Percentiles rank a stretch among this genome's conserved stretches.
phyloP scores from a whole-genome alignment of 2,329 filamentous ascomycete genomes.

The Emmonsiellopsis sp. region DNA sequence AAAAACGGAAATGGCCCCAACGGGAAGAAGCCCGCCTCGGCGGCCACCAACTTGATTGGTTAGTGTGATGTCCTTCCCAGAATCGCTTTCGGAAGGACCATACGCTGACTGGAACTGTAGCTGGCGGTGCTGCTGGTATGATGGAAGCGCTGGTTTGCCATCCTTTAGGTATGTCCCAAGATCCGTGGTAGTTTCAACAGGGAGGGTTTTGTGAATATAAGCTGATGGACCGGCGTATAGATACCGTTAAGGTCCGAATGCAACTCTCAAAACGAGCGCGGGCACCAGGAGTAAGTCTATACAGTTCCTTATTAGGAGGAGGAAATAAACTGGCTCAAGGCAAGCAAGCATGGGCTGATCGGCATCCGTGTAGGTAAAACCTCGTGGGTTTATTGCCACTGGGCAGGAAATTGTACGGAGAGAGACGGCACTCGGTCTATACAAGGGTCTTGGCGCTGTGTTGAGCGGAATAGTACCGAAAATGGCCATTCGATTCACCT shows the following conservation, averaged over 20 bases:
- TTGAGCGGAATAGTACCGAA: conserved; percentile 95
- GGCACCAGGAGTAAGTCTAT: conserved; percentile 58
- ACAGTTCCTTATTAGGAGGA: not conserved
- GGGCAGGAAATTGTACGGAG: conserved; percentile 77
- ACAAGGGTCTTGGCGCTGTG: conserved; percentile 97
- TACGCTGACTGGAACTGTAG: conserved; percentile 38
- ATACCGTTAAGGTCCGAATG: conserved; percentile 99
- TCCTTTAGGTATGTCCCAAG: conserved; percentile 60
- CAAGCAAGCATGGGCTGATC: not conserved
- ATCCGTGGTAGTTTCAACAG: not conserved
- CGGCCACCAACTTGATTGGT: conserved; percentile 87
- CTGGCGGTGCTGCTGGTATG: conserved; percentile 95
- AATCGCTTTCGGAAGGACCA: conserved; percentile 6
- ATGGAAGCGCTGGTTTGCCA: conserved; percentile 97
- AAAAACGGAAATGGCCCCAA: conserved; percentile 38
- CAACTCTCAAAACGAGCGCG: conserved; percentile 83
- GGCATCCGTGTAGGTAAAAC: conserved; percentile 44
- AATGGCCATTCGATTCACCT: conserved; percentile 98
- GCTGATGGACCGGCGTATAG: conserved; percentile 34
- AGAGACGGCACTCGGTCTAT: conserved; percentile 85
- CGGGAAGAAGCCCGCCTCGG: conserved; percentile 69
- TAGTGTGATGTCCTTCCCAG: conserved; percentile 25
- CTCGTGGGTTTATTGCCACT: conserved; percentile 78
- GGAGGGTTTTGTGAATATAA: not conserved
- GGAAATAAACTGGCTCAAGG: not conserved